Evolutionary conservation across 805 yeast species (phyloP).

Genomic region (Cyberlindnera suaveolens): DNA sequence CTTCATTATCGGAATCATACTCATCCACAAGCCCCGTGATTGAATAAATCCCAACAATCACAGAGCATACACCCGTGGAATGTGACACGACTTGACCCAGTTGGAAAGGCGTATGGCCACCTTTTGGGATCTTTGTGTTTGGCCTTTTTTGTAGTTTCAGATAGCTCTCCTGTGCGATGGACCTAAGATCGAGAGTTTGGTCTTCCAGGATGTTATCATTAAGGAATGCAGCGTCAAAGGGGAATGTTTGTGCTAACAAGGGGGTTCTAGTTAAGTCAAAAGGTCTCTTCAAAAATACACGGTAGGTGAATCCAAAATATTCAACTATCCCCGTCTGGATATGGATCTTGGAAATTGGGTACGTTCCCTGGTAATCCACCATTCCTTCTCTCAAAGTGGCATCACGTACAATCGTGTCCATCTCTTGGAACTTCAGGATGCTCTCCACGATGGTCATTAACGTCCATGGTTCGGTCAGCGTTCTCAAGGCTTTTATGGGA

Average conservation of each 20-base stretch:
- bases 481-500: slow-evolving; percentile 1
- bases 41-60: slow-evolving; percentile 2
- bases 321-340: slow-evolving; percentile 6
- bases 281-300: neutral
- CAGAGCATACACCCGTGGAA: slow-evolving; percentile 4
- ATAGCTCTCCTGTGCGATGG: slow-evolving; percentile 3
- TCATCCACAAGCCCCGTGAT: too few species aligned
- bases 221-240: slow-evolving; percentile 9
- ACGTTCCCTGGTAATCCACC: slow-evolving; percentile 4
- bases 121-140: neutral
- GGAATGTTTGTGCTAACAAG: slow-evolving; percentile 4
- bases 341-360: slow-evolving; percentile 9
- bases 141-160: neutral
- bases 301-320: neutral
- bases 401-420: slow-evolving; percentile 5
- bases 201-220: slow-evolving; percentile 4
- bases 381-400: slow-evolving; percentile 2
- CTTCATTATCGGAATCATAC: neutral
- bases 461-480: slow-evolving; percentile 5
- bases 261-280: neutral
- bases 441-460: neutral
- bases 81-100: slow-evolving; percentile 11
- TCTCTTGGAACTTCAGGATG: slow-evolving; percentile 3
- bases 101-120: neutral
- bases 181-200: slow-evolving; percentile 1